phyloP scores from a whole-genome alignment of 108 stramenopile species.

The Cylindrotheca fusiformis region DNA sequence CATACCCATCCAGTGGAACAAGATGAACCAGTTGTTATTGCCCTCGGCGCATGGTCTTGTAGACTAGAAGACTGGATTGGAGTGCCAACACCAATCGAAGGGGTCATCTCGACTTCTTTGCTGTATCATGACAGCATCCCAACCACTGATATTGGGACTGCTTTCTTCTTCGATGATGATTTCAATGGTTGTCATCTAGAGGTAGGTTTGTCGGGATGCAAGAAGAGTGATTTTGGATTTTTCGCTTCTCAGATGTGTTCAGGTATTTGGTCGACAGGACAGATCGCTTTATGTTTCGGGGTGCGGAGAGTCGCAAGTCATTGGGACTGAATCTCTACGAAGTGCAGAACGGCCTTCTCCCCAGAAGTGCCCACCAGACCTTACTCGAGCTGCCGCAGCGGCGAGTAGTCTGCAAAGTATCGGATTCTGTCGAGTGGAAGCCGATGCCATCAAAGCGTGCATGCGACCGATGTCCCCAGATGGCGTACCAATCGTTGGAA shows the following conservation, averaged over 20 bases:
- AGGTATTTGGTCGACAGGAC: conserved; percentile 12
- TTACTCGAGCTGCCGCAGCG: conserved; percentile 20
- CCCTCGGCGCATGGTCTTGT: conserved; percentile 24
- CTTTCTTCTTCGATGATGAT: conserved; percentile 25
- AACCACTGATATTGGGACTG: neutral
- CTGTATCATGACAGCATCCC: conserved; percentile 10
- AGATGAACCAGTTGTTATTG: conserved; percentile 22
- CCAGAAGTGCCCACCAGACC: conserved; percentile 8
- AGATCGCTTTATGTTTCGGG: conserved; percentile 26
- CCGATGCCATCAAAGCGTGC: conserved; percentile 16
- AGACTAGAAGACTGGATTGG: conserved; percentile 29
- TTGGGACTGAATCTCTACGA: conserved; percentile 12
- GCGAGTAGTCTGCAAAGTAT: conserved; percentile 1
- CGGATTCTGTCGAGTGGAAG: neutral
- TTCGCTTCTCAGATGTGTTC: neutral
- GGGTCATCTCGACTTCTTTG: conserved; percentile 23
- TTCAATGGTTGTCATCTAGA: conserved; percentile 32
- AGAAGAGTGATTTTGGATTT: neutral
- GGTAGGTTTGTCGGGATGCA: neutral
- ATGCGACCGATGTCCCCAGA: conserved; percentile 28
- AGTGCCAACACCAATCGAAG: conserved; percentile 31
- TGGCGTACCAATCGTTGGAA: conserved; percentile 21
- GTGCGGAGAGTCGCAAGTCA: conserved; percentile 22
- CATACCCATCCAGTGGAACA: neutral
- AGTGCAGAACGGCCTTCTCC: conserved; percentile 6